Base-by-base conservation (phyloP, 495 filamentous ascomycete genomes). In the Aspergillus heteromorphus region DNA sequence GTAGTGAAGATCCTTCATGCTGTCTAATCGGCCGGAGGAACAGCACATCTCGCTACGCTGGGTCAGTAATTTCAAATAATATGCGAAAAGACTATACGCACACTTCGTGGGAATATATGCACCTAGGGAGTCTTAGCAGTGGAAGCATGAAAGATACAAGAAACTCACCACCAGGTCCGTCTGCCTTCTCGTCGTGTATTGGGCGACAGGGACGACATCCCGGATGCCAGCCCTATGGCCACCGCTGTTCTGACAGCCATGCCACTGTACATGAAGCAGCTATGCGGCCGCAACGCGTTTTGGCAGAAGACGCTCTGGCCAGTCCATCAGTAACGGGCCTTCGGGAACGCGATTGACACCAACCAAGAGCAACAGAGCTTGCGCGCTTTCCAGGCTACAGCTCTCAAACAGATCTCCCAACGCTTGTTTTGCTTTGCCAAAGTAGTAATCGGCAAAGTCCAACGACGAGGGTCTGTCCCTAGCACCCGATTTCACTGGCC, bases 321-420 rank as follows among this genome's bases (percentile, higher is more conserved):
- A 42, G 36, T 45, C 11, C 48, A 17, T 34, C 30, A 20, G 21
- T 17, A 38, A 41, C 0, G 10, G 18, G 19, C 25, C 30, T 18
- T 25, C 19, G 16, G 11, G 16, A 14, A 27, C 13, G 14, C 8
- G 7, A 20, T 21, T 0, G 25, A 16, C 14, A 48, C 55, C 17
- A 38, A 65, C 62, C 61, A 64, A 25, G 27, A 67, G 54, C n/a
- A 61, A 18, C 30, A 67, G 55, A n/a, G 61, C 53, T 47, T 64
- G 64, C 34, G 55, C 64, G 31, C 56, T 61, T 47, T 67, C 64
- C 10, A 67, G 36, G 30, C 51, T 62, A 27, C 51, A 58, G 36
- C 64, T 64, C 25, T 64, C 64, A 36, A 67, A 67, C n/a, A 67
- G 13, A 52, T 67, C 59, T 4, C 60, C 61, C 6, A 67, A 42